Evolutionary conservation across 2,329 filamentous ascomycete species (phyloP), one percentile per base, ranked within the genome.

Genomic region (Sclerotinia sclerotiorum): DNA sequence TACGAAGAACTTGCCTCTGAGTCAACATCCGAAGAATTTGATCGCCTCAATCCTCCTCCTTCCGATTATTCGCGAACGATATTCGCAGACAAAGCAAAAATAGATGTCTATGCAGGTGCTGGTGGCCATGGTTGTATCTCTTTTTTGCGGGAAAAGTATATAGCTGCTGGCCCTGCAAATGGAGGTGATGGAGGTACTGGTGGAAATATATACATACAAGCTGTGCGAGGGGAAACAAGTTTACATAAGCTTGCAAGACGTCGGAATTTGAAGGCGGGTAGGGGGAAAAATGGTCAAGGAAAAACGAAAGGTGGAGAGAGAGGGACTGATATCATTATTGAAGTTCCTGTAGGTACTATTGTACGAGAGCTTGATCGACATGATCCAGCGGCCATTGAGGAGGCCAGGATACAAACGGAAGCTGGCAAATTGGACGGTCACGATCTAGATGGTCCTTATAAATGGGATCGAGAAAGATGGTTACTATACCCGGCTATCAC

Each of bases 41-140:
- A 87, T 6, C 90, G 89, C 71, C 85, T 97, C 27, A 91, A 97
- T 77, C 94, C 94, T 2, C 78, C 86, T 0, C 93, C 94, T 0
- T 90, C 93, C 75, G 93, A 97, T 79, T 98, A 96, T 80, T 86
- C 91, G 21, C 84, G 89, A 44, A 88, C 92, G 5, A 90, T 89
- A 56, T 99, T 99, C 77, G 89, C 92, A 68, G 95, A 99, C 80
- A 90, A 92, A 78, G 94, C 94, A 67, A 87, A 87, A 10, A 80
- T 98, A 39, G 91, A 87, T 0, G 80, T 98, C 3, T 85, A 90
- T 74, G 91, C 94, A 24, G 95, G 95, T 11, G 81, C 84, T 2
- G 95, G 95, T 35, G 95, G 95, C 11, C 89, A 95, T 76, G 95
- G 95, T 71, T 99, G 95, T 77, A 92, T 98, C 63, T 95, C 95